Base-by-base conservation (phyloP, 768 basidiomycete species). In the Infundibulicybe gibba region DNA sequence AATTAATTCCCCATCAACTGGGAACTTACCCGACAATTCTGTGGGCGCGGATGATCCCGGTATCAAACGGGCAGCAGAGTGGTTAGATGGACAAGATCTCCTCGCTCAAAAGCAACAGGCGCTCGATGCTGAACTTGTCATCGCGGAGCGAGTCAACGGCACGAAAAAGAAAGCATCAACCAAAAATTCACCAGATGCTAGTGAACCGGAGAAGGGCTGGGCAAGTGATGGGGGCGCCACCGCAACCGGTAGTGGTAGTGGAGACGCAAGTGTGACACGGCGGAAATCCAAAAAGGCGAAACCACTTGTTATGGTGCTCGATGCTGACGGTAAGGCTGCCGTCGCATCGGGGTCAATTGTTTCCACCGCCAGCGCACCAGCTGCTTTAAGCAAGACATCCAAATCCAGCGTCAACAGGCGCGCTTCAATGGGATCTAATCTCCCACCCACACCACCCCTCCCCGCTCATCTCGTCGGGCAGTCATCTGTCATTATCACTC, bases 281-380 rank as follows among this genome's bases (percentile, higher is more conserved):
- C 20, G 42, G 45, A 52, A 35, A 47, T 43, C 44, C 37, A 40
- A 15, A 35, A 31, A 14, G 40, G 49, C 15, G 40, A 31, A 16
- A 21, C 20, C 40, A 17, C 32, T 37, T 35, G 16, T 15, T n/a
- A 32, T 14, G 16, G 17, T 32, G 34, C 20, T 35, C 15, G 32
- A 47, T 30, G 37, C 38, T 17, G 13, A 41, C 19, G 38, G 20
- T 11, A 34, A 32, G 5, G 15, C 38, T 8, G 6, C 17, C 17
- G 8, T 17, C 9, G 40, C 12, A 17, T 8, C 34, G 11, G 30
- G n/a, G 14, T 41, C 47, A 44, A 41, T 70, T 12, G 39, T 41
- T 21, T 68, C 66, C 45, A 58, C 67, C 6, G 56, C 59, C 10
- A 66, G 62, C 48, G 62, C 65, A 0, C 62, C 63, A 10, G 40